Base-by-base conservation (phyloP, 768 basidiomycete genomes). In the Xerocomellus amylosporus region DNA sequence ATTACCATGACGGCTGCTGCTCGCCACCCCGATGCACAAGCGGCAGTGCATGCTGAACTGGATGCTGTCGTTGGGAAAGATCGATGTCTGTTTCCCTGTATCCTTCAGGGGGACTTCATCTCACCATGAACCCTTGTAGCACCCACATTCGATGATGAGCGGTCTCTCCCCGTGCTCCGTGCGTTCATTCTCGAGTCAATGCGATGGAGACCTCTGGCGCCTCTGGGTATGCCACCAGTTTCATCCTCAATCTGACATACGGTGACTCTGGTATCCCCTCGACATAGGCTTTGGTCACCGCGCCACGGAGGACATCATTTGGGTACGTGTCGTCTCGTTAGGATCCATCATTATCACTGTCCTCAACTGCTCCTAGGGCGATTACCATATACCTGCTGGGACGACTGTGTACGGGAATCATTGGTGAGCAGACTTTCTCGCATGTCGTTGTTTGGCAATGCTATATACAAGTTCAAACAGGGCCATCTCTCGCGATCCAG, bases 11-110 rank as follows among this genome's bases (percentile, higher is more conserved):
- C 80, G 64, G 79, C 82, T 8, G 77, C 81, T 4, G 78, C 78
- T 1, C 70, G 70, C 48, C 75, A 77, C 55, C 81, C 82, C 0
- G 73, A 76, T 22, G 73, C 79, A 1, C 81, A 83, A 42, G 66
- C 62, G 3, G 67, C 59, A n/a, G 78, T 83, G 1, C 80, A 82
- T 44, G 74, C 75, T 22, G 79, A 86, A 54, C 65, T 86, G 2
- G 82, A 83, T 51, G 46, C 51, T 4, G 73, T 83, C 5, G 61
- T 82, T 24, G 82, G 81, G 0, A 59, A 67, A 3, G 72, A 47
- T 34, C 53, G 55, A 38, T 31, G 65, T 58, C 28, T 20, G 47
- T 51, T 14, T 24, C n/a, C 36, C 14, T 4, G 33, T 22, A 20
- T 41, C 6, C 26, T 31, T 38, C 9, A 26, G 15, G 8, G 19